A percentile compares a stretch with the other conserved stretches of the same genome.
phyloP scores from a whole-genome alignment of 2,329 filamentous ascomycete species.

The Rhytidhysteron rufulum region DNA sequence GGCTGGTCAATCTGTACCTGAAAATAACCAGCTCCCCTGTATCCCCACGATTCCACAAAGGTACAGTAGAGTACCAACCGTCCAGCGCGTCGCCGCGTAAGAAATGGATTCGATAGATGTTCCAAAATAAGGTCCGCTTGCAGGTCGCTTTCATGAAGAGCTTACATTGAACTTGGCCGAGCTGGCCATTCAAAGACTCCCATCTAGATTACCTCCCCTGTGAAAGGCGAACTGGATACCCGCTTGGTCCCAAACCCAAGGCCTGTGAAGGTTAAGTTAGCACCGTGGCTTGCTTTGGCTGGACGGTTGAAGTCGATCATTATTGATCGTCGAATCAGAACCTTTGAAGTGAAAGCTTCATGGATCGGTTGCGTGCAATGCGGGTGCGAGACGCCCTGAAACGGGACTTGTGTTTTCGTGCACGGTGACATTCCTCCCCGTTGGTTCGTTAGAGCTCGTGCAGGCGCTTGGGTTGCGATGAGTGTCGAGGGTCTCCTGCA shows the following conservation, averaged over 20 bases:
- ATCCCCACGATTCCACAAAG: too few species aligned
- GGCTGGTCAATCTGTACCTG: slow-evolving; percentile 3
- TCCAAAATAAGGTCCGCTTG: too few species aligned
- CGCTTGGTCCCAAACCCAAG: not conserved
- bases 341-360: not conserved
- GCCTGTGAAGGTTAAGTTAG: slow-evolving; percentile 10
- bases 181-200: slow-evolving; percentile 1
- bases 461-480: slow-evolving; percentile 21
- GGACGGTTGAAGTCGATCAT: not conserved
- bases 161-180: too few species aligned
- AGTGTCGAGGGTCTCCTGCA: slow-evolving; percentile 8
- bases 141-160: not conserved
- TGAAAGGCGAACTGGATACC: not conserved
- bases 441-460: slow-evolving; percentile 4
- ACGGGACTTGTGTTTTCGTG: slow-evolving; percentile 13
- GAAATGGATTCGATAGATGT: too few species aligned
- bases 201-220: not conserved
- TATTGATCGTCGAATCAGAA: slow-evolving; percentile 2
- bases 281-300: slow-evolving; percentile 15
- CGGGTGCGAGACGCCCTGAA: slow-evolving; percentile 17
- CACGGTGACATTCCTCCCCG: slow-evolving; percentile 4
- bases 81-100: slow-evolving; percentile 2
- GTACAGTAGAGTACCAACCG: too few species aligned
- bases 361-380: too few species aligned
- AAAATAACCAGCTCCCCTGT: slow-evolving; percentile 1